Evolutionary conservation across 148 eudicot species (phyloP), one percentile per base, ranked within the genome.

Genomic region (Dysphania ambrosioides): DNA sequence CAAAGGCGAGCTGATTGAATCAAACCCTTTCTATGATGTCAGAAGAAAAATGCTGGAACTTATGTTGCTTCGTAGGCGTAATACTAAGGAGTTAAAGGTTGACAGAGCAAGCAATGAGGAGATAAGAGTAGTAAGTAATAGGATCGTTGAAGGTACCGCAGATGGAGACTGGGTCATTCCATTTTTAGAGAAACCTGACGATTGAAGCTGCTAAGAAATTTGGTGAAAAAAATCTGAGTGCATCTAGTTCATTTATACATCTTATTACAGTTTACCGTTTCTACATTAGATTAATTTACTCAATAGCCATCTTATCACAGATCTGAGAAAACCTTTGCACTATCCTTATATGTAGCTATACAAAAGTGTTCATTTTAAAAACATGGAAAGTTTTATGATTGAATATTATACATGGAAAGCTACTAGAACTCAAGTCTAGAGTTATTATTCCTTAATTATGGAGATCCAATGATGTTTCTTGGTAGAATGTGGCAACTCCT

Each of bases 41-140:
- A 80, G 97, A 77, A 90, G 87, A 79, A 88, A 92, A 75, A 88
- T 92, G 91, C 42, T 90, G 77, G 91, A 84, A 66, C 87, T 90
- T 66, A 80, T 90, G 71, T 66, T 87, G 76, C 79, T 84, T 72
- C 88, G 84, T 47, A 61, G 66, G 57, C 83, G 90, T 23, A 71
- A 87, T 81, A 90, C 91, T 60, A 81, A 76, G 57, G 85, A 80
- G 32, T 69, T 90, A 81, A 83, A 63, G 73, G 66, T 62, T 55
- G 57, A 27, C 19, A 71, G 63, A 36, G 79, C 63, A 71, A 70
- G 18, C 10, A 68, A 75, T 69, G 88, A 82, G 40, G 74, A 44
- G 68, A 74, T 34, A 67, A 74, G 53, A 74, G 13, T 12, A 35
- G 36, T 5, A 15, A 27, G 65, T 63, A 49, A 30, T 7, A 34